Conservation (phyloP, 495 filamentous ascomycete genomes). For the Rostrohypoxylon terebratum region DNA sequence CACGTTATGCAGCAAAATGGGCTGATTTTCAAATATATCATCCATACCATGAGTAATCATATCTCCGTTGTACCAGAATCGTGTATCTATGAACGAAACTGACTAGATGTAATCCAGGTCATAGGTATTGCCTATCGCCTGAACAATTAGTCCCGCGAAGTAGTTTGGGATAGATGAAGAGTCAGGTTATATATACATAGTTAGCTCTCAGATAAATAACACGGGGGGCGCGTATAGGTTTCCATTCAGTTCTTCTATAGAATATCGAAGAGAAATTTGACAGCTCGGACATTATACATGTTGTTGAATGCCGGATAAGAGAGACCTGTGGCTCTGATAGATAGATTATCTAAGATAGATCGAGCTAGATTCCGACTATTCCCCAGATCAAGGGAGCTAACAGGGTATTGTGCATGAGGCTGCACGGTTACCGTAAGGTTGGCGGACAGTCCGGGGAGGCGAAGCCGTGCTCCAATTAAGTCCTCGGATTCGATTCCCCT, state of each 20-base stretch:
- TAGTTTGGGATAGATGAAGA: neutral
- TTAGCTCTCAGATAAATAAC: neutral
- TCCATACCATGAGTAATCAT: neutral
- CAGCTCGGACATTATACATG: neutral
- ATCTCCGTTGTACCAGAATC: neutral
- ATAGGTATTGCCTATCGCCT: neutral
- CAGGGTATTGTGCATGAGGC: conserved; percentile 8
- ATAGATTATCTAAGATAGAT: neutral
- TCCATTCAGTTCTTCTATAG: neutral
- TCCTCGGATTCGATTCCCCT: neutral
- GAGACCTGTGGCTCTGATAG: neutral
- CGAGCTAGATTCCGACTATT: neutral
- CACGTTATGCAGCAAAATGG: neutral
- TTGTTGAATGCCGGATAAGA: conserved; percentile 3
- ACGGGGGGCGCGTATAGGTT: neutral
- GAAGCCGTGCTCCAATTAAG: neutral
- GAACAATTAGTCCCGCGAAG: neutral
- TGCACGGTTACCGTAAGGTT: conserved; percentile 4
- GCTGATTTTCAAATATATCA: neutral
- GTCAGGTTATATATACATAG: neutral
- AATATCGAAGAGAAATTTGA: neutral
- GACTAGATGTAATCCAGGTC: neutral
- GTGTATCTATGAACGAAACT: neutral
- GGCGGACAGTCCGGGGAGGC: conserved; percentile 3
- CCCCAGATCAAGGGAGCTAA: conserved; percentile 10